These are phyloP conservation scores for Allomyces arbusculus DNA, from an alignment of 192 early-diverging fungal species.

Conservation along the genomic window DNA sequence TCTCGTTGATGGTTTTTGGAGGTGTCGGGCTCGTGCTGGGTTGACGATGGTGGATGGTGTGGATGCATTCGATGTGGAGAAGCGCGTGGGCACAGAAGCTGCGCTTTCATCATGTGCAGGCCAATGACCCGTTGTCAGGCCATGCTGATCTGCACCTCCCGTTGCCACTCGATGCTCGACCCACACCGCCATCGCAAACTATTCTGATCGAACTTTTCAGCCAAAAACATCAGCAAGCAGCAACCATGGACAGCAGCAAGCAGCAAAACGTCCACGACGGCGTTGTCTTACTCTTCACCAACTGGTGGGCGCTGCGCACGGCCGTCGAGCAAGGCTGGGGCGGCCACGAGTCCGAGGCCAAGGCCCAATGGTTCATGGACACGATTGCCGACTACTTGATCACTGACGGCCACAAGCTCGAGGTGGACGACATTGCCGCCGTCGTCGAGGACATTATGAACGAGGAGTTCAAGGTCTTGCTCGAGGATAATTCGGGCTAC, in stretches of 20 bases:
- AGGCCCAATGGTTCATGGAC: constrained; percentile 3
- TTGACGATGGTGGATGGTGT: too few relatives aligned
- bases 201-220: background rate
- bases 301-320: constrained; percentile 2
- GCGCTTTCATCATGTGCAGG: background rate
- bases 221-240: background rate
- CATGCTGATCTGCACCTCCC: too few relatives aligned
- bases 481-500: constrained; percentile 1
- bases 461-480: constrained; percentile 2
- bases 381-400: constrained; percentile 3
- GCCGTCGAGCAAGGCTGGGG: constrained; percentile 7
- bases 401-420: background rate
- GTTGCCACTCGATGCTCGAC: background rate
- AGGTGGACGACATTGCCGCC: constrained; percentile 1
- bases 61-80: too few relatives aligned
- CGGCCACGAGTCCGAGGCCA: constrained; percentile 3
- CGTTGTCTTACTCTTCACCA: background rate
- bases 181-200: background rate
- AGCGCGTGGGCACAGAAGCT: too few relatives aligned
- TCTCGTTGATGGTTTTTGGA: too few relatives aligned
- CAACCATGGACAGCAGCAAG: too few relatives aligned
- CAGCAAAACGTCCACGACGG: background rate
- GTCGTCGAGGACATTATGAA: constrained; percentile 2
- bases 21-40: too few relatives aligned
- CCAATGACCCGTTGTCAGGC: too few relatives aligned